Percentiles rank a stretch among this genome's conserved stretches.
Conservation (phyloP, 805 yeast species). For the Schizosaccharomyces octosporus region DNA sequence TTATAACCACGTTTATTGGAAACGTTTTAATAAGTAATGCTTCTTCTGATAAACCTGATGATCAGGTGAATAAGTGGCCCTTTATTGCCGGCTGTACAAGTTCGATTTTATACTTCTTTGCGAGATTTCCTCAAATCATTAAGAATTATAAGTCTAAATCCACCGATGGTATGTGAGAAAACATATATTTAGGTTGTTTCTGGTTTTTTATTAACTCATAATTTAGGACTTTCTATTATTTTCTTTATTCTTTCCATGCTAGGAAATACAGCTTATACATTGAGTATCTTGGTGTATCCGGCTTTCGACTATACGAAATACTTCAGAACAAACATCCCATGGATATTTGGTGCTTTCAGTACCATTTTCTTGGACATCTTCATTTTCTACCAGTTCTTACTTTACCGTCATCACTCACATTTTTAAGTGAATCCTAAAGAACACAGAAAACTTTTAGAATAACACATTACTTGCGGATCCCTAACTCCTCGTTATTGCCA, state of each 20-base stretch:
- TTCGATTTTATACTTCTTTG: slow-evolving; percentile 43
- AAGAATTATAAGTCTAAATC: slow-evolving; percentile 69
- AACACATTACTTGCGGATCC: too few species aligned
- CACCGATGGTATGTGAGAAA: slow-evolving; percentile 51
- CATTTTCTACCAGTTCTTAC: slow-evolving; percentile 42
- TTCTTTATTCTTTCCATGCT: slow-evolving; percentile 50
- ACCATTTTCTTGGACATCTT: slow-evolving; percentile 46
- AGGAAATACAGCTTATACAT: slow-evolving; percentile 55
- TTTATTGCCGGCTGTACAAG: slow-evolving; percentile 30
- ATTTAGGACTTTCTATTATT: slow-evolving; percentile 41
- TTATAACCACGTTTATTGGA: neutral
- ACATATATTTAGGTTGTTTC: neutral
- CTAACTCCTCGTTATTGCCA: neutral
- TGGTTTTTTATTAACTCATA: neutral
- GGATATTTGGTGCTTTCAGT: slow-evolving; percentile 61
- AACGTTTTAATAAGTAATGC: neutral
- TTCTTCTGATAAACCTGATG: neutral
- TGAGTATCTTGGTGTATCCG: slow-evolving; percentile 32
- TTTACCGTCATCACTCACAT: slow-evolving; percentile 18
- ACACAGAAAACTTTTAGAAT: too few species aligned
- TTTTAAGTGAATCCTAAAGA: too few species aligned
- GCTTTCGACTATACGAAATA: slow-evolving; percentile 25
- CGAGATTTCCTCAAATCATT: slow-evolving; percentile 76
- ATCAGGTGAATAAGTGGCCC: neutral
- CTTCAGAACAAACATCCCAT: slow-evolving; percentile 36